These are phyloP conservation scores for Allium fistulosum DNA, from an alignment of 106 monocot genomes.

Conservation along the genomic window DNA sequence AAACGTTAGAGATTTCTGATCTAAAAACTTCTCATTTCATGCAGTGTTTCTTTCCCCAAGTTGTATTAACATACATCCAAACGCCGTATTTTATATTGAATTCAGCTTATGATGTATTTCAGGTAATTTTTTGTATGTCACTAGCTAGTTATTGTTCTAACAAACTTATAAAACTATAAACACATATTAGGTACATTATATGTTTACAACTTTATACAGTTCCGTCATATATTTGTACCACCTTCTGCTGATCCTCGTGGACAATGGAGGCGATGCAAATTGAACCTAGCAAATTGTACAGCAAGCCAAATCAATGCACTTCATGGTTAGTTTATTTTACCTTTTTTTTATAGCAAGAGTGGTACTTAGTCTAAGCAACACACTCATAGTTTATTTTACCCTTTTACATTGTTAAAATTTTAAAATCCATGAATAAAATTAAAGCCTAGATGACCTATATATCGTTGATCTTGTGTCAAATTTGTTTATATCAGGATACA, in stretches of 20 bases:
- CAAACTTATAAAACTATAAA: no score
- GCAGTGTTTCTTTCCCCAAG: conserved; percentile 96
- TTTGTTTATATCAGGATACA: conserved; percentile 37
- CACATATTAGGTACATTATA: no score
- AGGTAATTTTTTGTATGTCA: conserved; percentile 28
- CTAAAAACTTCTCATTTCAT: background rate
- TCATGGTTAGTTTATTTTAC: conserved; percentile 34
- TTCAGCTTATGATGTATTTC: conserved; percentile 82
- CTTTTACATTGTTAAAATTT: background rate
- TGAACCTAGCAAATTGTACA: conserved; percentile 37
- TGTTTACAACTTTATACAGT: conserved; percentile 28
- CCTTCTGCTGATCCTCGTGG: conserved; percentile 55
- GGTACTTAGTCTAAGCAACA: no score
- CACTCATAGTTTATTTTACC: background rate
- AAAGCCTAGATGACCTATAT: background rate
- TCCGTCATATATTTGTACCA: conserved; percentile 76
- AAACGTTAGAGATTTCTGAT: background rate
- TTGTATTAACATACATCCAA: conserved; percentile 41
- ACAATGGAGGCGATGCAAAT: conserved; percentile 60
- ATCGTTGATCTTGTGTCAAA: background rate
- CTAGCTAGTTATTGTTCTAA: no score
- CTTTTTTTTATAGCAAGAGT: background rate
- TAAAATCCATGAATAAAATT: background rate
- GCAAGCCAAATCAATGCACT: conserved; percentile 42
- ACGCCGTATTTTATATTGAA: conserved; percentile 87